phyloP scores from a whole-genome alignment of 2,329 filamentous ascomycete species.

The Raffaelea albimanens region DNA sequence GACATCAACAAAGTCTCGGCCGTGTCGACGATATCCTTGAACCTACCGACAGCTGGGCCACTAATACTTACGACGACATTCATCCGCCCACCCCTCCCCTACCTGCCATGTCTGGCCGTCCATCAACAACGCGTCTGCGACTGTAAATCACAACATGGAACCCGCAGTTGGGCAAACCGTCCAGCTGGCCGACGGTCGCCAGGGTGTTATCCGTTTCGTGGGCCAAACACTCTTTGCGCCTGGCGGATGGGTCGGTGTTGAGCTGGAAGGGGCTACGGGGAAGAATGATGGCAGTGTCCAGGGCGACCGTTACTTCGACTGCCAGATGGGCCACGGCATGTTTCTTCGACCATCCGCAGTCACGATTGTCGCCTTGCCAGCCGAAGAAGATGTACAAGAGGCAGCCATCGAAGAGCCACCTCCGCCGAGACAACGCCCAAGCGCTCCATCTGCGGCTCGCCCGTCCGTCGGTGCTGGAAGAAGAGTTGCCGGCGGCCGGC shows the following conservation, averaged over 20 bases:
- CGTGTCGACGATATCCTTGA: too few species aligned
- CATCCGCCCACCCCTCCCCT: too few species aligned
- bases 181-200: slow-evolving; percentile 67
- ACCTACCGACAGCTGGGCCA: too few species aligned
- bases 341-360: slow-evolving; percentile 72
- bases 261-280: slow-evolving; percentile 70
- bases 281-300: slow-evolving; percentile 94
- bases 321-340: slow-evolving; percentile 66
- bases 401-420: slow-evolving; percentile 16
- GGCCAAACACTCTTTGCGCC: slow-evolving; percentile 71
- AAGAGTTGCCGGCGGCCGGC: slow-evolving; percentile 27
- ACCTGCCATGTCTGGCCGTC: slow-evolving; percentile 2
- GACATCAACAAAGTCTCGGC: too few species aligned
- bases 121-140: slow-evolving; percentile 3
- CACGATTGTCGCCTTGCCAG: slow-evolving; percentile 33
- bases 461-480: slow-evolving; percentile 13
- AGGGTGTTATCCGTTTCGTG: slow-evolving; percentile 69
- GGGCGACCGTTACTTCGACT: slow-evolving; percentile 83
- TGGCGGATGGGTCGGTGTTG: slow-evolving; percentile 84
- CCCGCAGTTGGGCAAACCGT: slow-evolving; percentile 63
- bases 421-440: slow-evolving; percentile 7
- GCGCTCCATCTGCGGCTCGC: slow-evolving; percentile 1
- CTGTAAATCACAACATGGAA: slow-evolving; percentile 26
- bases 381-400: slow-evolving; percentile 10
- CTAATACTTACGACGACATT: too few species aligned